These are phyloP conservation scores for Bacidia rubella DNA, from an alignment of 495 filamentous ascomycete species.

Conservation along the genomic window DNA sequence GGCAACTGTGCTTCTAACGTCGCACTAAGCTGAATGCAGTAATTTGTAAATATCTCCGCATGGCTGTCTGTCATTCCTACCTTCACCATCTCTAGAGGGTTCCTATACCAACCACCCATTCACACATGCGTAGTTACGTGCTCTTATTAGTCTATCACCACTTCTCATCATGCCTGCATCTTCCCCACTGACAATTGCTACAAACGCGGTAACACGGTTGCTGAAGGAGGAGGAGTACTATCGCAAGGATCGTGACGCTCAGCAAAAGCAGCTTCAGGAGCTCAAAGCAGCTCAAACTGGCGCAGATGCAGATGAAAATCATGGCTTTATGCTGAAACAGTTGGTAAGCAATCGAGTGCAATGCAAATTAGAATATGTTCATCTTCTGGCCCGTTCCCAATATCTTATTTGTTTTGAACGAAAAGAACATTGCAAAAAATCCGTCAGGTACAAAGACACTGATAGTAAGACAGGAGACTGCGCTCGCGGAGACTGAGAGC, in stretches of 20 bases:
- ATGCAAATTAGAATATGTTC: no score
- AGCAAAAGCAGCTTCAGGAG: constrained; percentile 58
- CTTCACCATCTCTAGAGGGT: no score
- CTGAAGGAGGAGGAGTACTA: constrained; percentile 88
- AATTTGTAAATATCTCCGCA: not conserved
- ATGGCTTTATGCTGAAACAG: constrained; percentile 60
- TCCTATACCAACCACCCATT: no score
- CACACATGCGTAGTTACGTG: no score
- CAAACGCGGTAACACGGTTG: constrained; percentile 60
- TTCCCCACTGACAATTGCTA: constrained; percentile 57
- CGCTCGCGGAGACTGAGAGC: constrained; percentile 67
- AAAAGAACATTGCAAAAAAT: no score
- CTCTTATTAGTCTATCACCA: not conserved
- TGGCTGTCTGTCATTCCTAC: not conserved
- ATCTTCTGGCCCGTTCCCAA: no score
- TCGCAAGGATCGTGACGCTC: constrained; percentile 62
- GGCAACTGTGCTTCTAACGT: not conserved
- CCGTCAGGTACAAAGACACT: not conserved
- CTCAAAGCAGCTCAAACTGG: constrained; percentile 28
- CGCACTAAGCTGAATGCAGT: not conserved
- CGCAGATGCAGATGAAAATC: constrained; percentile 49
- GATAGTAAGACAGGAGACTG: constrained; percentile 42
- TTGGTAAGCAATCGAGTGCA: constrained; percentile 48
- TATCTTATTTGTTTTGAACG: no score
- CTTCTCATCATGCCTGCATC: constrained; percentile 50